Percentiles rank a stretch among this genome's conserved stretches.
phyloP scores from a whole-genome alignment of 192 early-diverging fungal genomes.

The Gonapodya sp. region DNA sequence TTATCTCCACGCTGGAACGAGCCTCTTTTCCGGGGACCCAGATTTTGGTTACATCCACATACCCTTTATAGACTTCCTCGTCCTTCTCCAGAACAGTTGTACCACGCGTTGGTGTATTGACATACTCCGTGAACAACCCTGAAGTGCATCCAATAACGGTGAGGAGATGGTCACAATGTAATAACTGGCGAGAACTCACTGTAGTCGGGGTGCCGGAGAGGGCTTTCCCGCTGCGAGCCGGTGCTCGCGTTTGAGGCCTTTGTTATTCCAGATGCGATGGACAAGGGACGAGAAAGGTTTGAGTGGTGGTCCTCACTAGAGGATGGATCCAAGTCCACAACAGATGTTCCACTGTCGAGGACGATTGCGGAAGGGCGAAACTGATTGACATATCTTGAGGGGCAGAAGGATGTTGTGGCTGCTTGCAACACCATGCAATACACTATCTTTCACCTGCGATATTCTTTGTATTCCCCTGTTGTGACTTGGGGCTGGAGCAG shows the following conservation, averaged over 20 bases:
- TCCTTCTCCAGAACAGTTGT: background rate
- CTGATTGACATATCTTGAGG: background rate
- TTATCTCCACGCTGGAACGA: background rate
- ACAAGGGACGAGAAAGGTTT: background rate
- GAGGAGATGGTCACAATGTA: background rate
- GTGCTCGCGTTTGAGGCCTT: background rate
- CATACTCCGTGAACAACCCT: background rate
- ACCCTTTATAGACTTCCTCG: background rate
- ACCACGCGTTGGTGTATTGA: background rate
- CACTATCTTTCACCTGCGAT: slow-evolving; percentile 20
- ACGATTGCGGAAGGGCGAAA: background rate
- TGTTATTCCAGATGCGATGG: background rate
- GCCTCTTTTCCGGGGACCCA: background rate
- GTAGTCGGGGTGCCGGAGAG: background rate
- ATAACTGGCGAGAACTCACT: background rate
- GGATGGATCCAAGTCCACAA: background rate
- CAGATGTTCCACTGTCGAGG: background rate
- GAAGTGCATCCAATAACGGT: background rate
- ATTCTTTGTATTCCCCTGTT: slow-evolving; percentile 35
- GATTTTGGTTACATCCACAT: background rate
- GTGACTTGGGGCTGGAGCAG: slow-evolving; percentile 39
- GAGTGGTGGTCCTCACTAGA: background rate
- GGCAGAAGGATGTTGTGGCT: background rate
- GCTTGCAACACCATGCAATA: no score
- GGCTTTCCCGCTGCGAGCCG: background rate